These are phyloP conservation scores for Rhodotorula mucilaginosa DNA, from an alignment of 1,284 basidiomycete genomes.

Conservation along the genomic window DNA sequence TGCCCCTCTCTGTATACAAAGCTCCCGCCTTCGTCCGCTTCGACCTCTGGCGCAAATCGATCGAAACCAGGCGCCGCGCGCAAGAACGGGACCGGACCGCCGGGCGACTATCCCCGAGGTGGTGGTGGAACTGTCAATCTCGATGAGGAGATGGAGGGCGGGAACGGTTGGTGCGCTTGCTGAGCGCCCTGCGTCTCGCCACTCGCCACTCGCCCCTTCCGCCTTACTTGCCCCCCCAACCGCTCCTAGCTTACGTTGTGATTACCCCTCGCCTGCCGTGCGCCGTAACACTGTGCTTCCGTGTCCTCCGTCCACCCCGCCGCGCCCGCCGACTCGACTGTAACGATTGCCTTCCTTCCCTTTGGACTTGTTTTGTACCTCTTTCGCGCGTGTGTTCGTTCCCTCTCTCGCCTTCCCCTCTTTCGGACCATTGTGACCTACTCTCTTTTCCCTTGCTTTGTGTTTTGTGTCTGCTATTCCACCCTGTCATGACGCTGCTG, in stretches of 20 bases:
- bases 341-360: no score
- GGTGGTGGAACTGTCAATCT: conserved; percentile 17
- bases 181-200: neutral
- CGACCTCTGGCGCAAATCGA: neutral
- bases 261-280: no score
- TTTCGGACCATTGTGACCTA: neutral
- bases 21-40: neutral
- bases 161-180: conserved; percentile 34
- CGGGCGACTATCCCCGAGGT: conserved; percentile 27
- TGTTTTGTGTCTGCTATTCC: neutral
- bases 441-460: neutral
- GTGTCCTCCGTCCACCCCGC: no score
- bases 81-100: conserved; percentile 12
- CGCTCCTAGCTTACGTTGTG: no score
- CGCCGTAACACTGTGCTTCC: no score
- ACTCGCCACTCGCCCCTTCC: no score
- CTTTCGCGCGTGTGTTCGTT: neutral
- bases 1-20: conserved; percentile 49
- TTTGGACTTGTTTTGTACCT: neutral
- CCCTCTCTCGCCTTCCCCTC: no score
- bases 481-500: no score
- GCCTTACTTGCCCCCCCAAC: no score
- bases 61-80: neutral
- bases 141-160: conserved; percentile 31
- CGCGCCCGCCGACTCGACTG: no score